Base-by-base conservation (phyloP, 2,329 filamentous ascomycete species). In the Polychaeton citri region DNA sequence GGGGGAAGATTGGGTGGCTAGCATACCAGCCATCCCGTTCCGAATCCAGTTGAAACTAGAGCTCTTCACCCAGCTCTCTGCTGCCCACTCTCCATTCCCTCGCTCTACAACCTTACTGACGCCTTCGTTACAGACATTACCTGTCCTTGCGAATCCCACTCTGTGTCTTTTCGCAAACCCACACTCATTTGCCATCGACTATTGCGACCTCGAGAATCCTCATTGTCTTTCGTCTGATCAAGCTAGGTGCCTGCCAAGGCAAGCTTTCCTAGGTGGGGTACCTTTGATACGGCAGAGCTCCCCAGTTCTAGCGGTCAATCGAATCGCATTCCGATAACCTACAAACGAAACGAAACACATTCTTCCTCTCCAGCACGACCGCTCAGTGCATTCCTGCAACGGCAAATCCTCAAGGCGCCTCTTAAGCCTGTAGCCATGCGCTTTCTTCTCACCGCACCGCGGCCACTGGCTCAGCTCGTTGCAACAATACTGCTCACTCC, bases 381-480 rank as follows among this genome's bases (percentile, higher is more conserved):
- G n/a, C n/a, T n/a, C n/a, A n/a, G n/a, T n/a, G n/a, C n/a, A n/a
- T n/a, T n/a, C n/a, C n/a, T n/a, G n/a, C n/a, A n/a, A n/a, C n/a
- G n/a, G n/a, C n/a, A n/a, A n/a, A n/a, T n/a, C n/a, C n/a, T n/a
- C n/a, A n/a, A n/a, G n/a, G n/a, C n/a, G n/a, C n/a, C n/a, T n/a
- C n/a, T n/a, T n/a, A n/a, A n/a, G 30, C 13, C 30, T 12, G 30
- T 19, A 10, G 9, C 30, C 30, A 32, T 32, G 30, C 18, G 13
- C 5, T 13, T 8, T 26, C 4, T 32, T 32, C 13, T 5, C 10
- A 10, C 12, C 30, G 35, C 43, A 19, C 43, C 48, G 8, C 41
- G 28, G 35, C 41, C 50, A 21, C 45, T 55, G 9, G 37, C 54
- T 13, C 47, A 46, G 19, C 52, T 55, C 35, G 30, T 54, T 20